Evolutionary conservation across 2,329 filamentous ascomycete genomes (phyloP).

Genomic region (Penicillium decumbens): DNA sequence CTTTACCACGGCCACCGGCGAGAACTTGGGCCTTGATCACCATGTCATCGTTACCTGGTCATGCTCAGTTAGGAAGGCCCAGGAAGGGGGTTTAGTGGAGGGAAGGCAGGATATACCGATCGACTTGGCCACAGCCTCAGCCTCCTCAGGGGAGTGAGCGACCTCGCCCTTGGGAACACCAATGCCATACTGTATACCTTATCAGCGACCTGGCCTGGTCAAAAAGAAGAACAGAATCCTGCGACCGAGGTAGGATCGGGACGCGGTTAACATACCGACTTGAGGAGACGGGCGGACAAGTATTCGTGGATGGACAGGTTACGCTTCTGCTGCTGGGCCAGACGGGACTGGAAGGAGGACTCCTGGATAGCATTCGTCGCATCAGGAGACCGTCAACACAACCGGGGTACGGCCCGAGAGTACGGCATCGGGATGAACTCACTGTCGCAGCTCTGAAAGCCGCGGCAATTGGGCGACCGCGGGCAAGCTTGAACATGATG

Average conservation of each 20-base stretch:
- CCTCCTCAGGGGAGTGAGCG: constrained; percentile 77
- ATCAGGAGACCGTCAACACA: constrained; percentile 8
- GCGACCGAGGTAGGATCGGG: constrained; percentile 12
- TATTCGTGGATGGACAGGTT: constrained; percentile 97
- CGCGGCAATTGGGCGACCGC: constrained; percentile 74
- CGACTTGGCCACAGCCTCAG: constrained; percentile 82
- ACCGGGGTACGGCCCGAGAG: constrained; percentile 13
- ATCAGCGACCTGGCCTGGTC: constrained; percentile 21
- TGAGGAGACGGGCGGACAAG: constrained; percentile 87
- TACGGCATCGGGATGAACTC: constrained; percentile 35
- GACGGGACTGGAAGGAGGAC: constrained; percentile 49
- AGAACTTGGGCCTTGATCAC: constrained; percentile 99
- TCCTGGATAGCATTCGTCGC: constrained; percentile 44
- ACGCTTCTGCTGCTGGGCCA: constrained; percentile 72
- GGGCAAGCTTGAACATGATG: constrained; percentile 83
- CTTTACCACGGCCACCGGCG: constrained; percentile 95
- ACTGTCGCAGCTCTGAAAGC: constrained; percentile 75
- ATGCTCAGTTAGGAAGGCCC: constrained; percentile 19
- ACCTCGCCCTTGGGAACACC: constrained; percentile 87
- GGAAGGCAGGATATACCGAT: constrained; percentile 58
- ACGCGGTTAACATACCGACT: constrained; percentile 47
- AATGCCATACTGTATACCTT: constrained; percentile 70
- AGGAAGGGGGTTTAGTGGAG: constrained; percentile 1
- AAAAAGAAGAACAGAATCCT: constrained; percentile 6
- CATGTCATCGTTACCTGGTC: constrained; percentile 74